A percentile compares a stretch with the other conserved stretches of the same genome.
Evolutionary conservation across 805 yeast species (phyloP).

Genomic region (Pichia nakasei): DNA sequence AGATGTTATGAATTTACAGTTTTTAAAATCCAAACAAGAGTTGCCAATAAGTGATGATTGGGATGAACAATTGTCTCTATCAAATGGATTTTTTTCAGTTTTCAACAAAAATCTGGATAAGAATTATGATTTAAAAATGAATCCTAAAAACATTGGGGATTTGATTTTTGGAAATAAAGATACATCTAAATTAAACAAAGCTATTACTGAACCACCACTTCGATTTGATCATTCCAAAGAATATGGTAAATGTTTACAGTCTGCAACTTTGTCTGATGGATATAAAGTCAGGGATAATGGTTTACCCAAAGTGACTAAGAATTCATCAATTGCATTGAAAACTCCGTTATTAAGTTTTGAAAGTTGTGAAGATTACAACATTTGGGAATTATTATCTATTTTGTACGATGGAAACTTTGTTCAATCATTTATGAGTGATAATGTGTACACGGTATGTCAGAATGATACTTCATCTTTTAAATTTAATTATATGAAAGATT

Average conservation of each 20-base stretch:
- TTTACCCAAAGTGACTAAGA: slow-evolving; percentile 31
- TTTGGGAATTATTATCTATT: slow-evolving; percentile 53
- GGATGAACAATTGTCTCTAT: slow-evolving; percentile 53
- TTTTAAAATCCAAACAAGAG: slow-evolving; percentile 31
- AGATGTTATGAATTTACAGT: slow-evolving; percentile 34
- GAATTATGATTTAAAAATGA: slow-evolving; percentile 10
- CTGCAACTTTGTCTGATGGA: slow-evolving; percentile 10
- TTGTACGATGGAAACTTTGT: slow-evolving; percentile 42
- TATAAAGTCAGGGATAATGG: slow-evolving; percentile 17
- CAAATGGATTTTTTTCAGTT: slow-evolving; percentile 36
- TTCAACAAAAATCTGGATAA: slow-evolving; percentile 19
- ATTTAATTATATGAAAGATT: slow-evolving; percentile 11
- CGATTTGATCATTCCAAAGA: slow-evolving; percentile 7
- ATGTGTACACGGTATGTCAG: slow-evolving; percentile 2
- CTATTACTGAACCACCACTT: slow-evolving; percentile 1
- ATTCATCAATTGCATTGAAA: slow-evolving; percentile 24
- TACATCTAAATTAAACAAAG: slow-evolving; percentile 10
- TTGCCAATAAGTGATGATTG: slow-evolving; percentile 51
- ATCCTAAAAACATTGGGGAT: slow-evolving; percentile 16
- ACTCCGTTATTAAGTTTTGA: slow-evolving; percentile 17
- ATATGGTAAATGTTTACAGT: slow-evolving; percentile 8
- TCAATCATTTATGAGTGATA: slow-evolving; percentile 8
- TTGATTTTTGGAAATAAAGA: slow-evolving; percentile 14
- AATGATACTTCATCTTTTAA: slow-evolving; percentile 7
- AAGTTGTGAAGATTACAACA: slow-evolving; percentile 10